A percentile compares a stretch with the other conserved stretches of the same genome.
Conservation (phyloP, 2,329 filamentous ascomycete genomes). For the Trichophyton verrucosum region DNA sequence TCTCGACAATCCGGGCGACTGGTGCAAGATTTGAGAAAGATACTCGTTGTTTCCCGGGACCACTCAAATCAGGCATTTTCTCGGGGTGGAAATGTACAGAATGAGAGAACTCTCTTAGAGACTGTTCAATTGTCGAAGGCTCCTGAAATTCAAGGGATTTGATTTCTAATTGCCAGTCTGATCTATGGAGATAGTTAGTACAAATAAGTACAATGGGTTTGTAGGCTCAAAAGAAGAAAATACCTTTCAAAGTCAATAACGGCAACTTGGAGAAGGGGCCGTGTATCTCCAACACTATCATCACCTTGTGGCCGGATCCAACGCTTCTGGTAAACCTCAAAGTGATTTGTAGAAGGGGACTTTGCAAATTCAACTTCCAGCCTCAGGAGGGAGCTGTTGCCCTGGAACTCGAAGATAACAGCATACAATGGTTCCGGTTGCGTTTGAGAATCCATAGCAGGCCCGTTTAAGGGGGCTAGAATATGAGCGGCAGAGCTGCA, state of each 20-base stretch:
- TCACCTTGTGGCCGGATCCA: conserved; percentile 24
- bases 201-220: not conserved
- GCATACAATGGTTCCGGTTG: conserved; percentile 24
- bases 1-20: conserved; percentile 27
- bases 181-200: conserved; percentile 17
- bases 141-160: conserved; percentile 28
- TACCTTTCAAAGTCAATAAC: conserved; percentile 29
- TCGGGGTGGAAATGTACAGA: conserved; percentile 19
- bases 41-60: conserved; percentile 20
- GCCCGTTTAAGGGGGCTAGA: conserved; percentile 19
- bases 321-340: conserved; percentile 24
- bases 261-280: conserved; percentile 24
- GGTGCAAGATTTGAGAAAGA: conserved; percentile 19
- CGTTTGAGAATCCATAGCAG: conserved; percentile 15
- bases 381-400: conserved; percentile 22
- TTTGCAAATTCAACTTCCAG: conserved; percentile 28
- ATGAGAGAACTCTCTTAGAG: conserved; percentile 22
- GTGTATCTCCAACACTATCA: conserved; percentile 15
- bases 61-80: conserved; percentile 16
- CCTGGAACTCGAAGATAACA: conserved; percentile 31
- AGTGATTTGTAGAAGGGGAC: conserved; percentile 20
- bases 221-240: not conserved
- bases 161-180: conserved; percentile 32
- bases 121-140: conserved; percentile 17
- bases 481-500: conserved; percentile 21